phyloP scores from a whole-genome alignment of 208 protist genomes.

The Trypanosoma avium region DNA sequence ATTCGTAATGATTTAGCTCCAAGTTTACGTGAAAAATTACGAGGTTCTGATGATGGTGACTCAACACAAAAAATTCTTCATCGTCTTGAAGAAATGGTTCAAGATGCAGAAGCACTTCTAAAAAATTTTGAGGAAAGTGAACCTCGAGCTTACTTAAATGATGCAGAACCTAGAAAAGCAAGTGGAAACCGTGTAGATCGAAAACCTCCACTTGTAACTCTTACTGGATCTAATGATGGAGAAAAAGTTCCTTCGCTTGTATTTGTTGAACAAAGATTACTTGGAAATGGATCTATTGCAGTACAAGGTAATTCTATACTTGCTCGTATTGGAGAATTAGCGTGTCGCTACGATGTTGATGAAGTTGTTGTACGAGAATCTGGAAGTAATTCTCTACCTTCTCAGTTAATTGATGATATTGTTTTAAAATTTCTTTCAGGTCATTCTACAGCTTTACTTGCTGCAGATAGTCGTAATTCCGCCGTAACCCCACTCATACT shows the following conservation, averaged over 20 bases:
- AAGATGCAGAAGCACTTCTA: slow-evolving; percentile 62
- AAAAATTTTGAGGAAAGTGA: slow-evolving; percentile 71
- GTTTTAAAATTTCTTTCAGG: slow-evolving; percentile 58
- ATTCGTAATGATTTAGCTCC: slow-evolving; percentile 64
- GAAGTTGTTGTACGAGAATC: slow-evolving; percentile 62
- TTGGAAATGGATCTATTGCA: slow-evolving; percentile 57
- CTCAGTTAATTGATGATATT: slow-evolving; percentile 56
- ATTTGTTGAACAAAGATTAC: slow-evolving; percentile 58
- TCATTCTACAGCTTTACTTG: slow-evolving; percentile 59
- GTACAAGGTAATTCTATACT: slow-evolving; percentile 66
- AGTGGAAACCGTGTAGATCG: slow-evolving; percentile 11
- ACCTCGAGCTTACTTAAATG: slow-evolving; percentile 73
- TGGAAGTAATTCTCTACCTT: slow-evolving; percentile 37
- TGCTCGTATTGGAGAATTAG: slow-evolving; percentile 40
- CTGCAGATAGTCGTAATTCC: slow-evolving; percentile 69
- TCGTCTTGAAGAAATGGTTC: slow-evolving; percentile 67
- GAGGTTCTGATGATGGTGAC: slow-evolving; percentile 30
- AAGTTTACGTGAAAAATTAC: slow-evolving; percentile 53
- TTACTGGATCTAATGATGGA: slow-evolving; percentile 8
- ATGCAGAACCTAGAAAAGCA: slow-evolving; percentile 18
- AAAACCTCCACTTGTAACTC: background rate
- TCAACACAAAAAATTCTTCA: slow-evolving; percentile 52
- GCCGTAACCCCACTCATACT: slow-evolving; percentile 73
- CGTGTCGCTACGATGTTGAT: slow-evolving; percentile 64
- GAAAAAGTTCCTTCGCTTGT: slow-evolving; percentile 51